phyloP scores from a whole-genome alignment of 179 eudicot genomes.

The Patellifolia procumbens region DNA sequence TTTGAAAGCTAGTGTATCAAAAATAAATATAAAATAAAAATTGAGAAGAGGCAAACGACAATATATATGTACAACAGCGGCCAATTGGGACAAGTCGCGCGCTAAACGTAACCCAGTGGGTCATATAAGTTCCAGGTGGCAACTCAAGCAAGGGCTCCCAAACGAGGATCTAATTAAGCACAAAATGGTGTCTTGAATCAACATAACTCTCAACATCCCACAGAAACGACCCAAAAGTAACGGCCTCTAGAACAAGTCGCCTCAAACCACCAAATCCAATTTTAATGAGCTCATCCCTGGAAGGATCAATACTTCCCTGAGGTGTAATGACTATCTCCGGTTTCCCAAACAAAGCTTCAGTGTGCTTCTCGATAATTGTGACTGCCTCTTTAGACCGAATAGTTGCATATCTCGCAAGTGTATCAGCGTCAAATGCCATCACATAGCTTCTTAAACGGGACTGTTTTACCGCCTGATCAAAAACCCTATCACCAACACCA shows the following conservation, averaged over 20 bases:
- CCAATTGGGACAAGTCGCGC: not conserved
- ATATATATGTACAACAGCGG: conserved; percentile 4
- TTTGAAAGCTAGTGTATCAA: too few relatives aligned
- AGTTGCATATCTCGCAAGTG: conserved; percentile 70
- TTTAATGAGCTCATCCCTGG: conserved; percentile 69
- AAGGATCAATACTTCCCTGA: conserved; percentile 72
- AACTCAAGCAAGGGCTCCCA: not conserved
- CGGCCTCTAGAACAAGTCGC: conserved; percentile 89
- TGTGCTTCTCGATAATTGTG: conserved; percentile 80
- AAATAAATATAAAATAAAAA: not conserved
- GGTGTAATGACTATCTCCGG: conserved; percentile 78
- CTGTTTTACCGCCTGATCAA: conserved; percentile 51
- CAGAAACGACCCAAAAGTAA: conserved; percentile 90
- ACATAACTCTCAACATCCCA: conserved; percentile 98
- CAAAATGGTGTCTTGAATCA: conserved; percentile 82
- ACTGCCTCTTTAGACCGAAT: conserved; percentile 83
- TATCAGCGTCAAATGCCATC: conserved; percentile 84
- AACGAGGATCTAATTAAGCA: conserved; percentile 39
- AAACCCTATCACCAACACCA: conserved; percentile 49
- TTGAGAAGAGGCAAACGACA: not conserved
- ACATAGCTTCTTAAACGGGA: conserved; percentile 78
- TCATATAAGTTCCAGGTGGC: not conserved
- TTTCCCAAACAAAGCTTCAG: conserved; percentile 93
- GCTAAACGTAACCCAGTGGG: not conserved
- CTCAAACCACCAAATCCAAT: conserved; percentile 79